Percentiles rank a stretch among this genome's conserved stretches.
phyloP scores from a whole-genome alignment of 768 basidiomycete genomes.

The Hebeloma cylindrosporum region DNA sequence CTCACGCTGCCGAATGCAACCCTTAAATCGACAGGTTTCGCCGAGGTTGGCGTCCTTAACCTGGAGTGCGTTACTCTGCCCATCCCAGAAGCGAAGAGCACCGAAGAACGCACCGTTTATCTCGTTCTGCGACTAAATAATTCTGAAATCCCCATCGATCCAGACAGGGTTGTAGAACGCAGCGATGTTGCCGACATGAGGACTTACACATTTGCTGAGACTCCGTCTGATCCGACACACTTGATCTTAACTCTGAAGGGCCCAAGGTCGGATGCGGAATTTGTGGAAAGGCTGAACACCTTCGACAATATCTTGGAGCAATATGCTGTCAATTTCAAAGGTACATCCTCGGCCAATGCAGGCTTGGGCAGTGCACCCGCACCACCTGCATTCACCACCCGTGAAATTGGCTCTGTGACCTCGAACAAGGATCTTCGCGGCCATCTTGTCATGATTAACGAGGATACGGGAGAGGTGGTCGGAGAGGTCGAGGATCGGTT shows the following conservation, averaged over 20 bases:
- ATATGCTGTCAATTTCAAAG: constrained; percentile 50
- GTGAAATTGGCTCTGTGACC: constrained; percentile 19
- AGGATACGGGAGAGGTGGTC: constrained; percentile 69
- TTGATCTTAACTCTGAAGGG: constrained; percentile 37
- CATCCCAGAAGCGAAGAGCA: constrained; percentile 29
- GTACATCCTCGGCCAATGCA: constrained; percentile 12
- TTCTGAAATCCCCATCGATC: constrained; percentile 62
- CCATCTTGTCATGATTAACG: constrained; percentile 68
- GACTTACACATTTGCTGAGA: constrained; percentile 45
- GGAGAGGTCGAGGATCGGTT: constrained; percentile 64
- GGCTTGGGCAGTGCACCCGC: constrained; percentile 6
- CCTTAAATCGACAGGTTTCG: constrained; percentile 30
- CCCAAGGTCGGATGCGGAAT: constrained; percentile 32
- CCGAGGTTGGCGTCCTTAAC: constrained; percentile 45
- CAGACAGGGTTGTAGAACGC: constrained; percentile 46
- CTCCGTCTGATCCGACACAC: constrained; percentile 36
- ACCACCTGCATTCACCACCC: constrained; percentile 15
- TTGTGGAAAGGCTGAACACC: constrained; percentile 56
- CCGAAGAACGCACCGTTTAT: constrained; percentile 56
- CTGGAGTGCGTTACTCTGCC: constrained; percentile 64
- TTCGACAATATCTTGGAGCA: constrained; percentile 69
- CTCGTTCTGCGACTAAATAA: constrained; percentile 59
- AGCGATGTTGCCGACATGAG: constrained; percentile 34
- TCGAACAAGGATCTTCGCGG: constrained; percentile 45
- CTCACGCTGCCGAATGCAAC: constrained; percentile 51